phyloP scores from a whole-genome alignment of 2,329 filamentous ascomycete species.

The Pseudopithomyces maydicus region DNA sequence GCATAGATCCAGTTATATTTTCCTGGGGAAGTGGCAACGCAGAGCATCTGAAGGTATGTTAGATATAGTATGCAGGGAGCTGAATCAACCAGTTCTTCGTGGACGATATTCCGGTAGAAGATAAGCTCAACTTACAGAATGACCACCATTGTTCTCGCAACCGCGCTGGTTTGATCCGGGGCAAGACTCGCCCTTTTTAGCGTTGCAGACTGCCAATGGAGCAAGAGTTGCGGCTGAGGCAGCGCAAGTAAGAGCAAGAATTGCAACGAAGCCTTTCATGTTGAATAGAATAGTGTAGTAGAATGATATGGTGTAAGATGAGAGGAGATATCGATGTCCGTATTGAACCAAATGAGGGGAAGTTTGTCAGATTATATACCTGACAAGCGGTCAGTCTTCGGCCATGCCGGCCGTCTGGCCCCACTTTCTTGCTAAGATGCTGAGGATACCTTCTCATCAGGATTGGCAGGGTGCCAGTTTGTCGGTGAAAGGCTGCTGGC shows the following conservation, averaged over 20 bases:
- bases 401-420: not conserved
- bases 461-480: too few species aligned
- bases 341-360: not conserved
- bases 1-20: conserved; percentile 12
- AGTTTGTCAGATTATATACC: not conserved
- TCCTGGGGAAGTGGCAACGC: conserved; percentile 1
- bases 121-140: not conserved
- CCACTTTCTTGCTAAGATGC: too few species aligned
- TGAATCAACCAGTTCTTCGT: not conserved
- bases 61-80: too few species aligned
- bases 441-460: not conserved
- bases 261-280: conserved; percentile 6
- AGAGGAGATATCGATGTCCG: not conserved
- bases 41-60: conserved; percentile 4
- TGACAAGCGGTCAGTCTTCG: not conserved
- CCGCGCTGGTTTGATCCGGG: not conserved
- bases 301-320: not conserved
- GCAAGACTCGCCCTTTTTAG: conserved; percentile 10
- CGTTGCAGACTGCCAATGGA: conserved; percentile 9
- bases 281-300: too few species aligned
- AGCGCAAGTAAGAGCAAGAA: conserved; percentile 3
- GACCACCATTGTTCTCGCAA: conserved; percentile 11
- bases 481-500: too few species aligned
- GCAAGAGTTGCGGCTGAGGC: not conserved
- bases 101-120: not conserved